These are phyloP conservation scores for Syzygium aqueum DNA, from an alignment of 345 rosid genomes.

Conservation along the genomic window DNA sequence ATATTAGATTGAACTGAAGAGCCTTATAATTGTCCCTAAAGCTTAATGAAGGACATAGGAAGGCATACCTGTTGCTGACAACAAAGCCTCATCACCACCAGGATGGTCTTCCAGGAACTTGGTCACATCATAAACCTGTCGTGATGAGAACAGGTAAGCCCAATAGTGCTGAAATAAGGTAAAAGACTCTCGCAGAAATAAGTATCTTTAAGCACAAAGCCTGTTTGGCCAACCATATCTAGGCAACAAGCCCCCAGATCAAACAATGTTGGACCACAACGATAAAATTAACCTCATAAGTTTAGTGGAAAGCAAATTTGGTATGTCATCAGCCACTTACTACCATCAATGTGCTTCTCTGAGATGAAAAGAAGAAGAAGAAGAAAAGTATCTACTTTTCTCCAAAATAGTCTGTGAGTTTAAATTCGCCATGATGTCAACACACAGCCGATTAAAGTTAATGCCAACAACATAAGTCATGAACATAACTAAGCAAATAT, in stretches of 20 bases:
- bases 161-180: not conserved
- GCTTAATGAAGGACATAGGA: not conserved
- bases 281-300: not conserved
- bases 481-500: not conserved
- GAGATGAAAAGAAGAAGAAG: not conserved
- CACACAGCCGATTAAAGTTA: not conserved
- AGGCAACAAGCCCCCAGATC: not conserved
- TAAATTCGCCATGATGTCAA: not conserved
- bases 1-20: not conserved
- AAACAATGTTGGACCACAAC: not conserved
- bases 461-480: not conserved
- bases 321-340: not conserved
- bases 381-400: not conserved
- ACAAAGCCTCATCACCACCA: constrained; percentile 48
- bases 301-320: not conserved
- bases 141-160: not conserved
- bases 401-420: not conserved
- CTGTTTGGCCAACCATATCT: not conserved
- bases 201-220: not conserved
- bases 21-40: not conserved
- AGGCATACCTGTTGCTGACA: constrained; percentile 38
- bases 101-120: constrained; percentile 57
- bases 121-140: constrained; percentile 53
- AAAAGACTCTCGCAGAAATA: not conserved
- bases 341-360: not conserved